Conservation (phyloP, 2,329 filamentous ascomycete species). For the Periconia sp. region DNA sequence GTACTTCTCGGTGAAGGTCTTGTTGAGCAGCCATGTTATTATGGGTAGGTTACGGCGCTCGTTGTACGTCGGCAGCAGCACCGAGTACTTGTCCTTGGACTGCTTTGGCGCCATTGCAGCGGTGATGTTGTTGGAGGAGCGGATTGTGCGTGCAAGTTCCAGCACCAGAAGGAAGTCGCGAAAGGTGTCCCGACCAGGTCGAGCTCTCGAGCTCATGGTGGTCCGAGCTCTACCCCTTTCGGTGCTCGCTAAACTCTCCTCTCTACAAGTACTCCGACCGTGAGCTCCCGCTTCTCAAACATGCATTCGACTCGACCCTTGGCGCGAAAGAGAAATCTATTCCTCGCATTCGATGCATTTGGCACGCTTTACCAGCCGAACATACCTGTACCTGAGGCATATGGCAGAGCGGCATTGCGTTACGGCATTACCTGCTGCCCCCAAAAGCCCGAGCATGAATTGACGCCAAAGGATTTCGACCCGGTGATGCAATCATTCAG, state of each 20-base stretch:
- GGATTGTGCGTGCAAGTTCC: constrained; percentile 37
- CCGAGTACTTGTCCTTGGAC: constrained; percentile 82
- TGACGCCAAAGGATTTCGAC: constrained; percentile 26
- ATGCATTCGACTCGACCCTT: constrained; percentile 18
- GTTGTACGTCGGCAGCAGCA: constrained; percentile 98
- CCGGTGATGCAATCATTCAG: constrained; percentile 40
- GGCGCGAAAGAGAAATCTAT: constrained; percentile 51
- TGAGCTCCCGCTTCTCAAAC: constrained; percentile 4
- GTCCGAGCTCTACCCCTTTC: constrained; percentile 14
- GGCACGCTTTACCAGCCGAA: constrained; percentile 67
- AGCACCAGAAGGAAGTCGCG: constrained; percentile 15
- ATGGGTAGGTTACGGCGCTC: constrained; percentile 97
- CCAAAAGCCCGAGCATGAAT: constrained; percentile 30
- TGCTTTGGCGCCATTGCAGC: constrained; percentile 44
- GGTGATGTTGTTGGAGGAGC: constrained; percentile 31
- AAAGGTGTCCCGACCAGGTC: constrained; percentile 8
- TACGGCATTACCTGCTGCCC: constrained; percentile 56
- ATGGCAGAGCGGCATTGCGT: constrained; percentile 58
- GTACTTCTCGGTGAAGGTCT: constrained; percentile 88
- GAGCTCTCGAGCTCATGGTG: constrained; percentile 6
- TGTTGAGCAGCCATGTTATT: constrained; percentile 91
- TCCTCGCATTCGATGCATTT: constrained; percentile 69
- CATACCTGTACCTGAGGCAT: constrained; percentile 59
- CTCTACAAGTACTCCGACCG: too few species aligned
- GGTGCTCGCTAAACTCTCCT: constrained; percentile 9